Conservation (phyloP, 257 asterid species). For the Petrea volubilis region DNA sequence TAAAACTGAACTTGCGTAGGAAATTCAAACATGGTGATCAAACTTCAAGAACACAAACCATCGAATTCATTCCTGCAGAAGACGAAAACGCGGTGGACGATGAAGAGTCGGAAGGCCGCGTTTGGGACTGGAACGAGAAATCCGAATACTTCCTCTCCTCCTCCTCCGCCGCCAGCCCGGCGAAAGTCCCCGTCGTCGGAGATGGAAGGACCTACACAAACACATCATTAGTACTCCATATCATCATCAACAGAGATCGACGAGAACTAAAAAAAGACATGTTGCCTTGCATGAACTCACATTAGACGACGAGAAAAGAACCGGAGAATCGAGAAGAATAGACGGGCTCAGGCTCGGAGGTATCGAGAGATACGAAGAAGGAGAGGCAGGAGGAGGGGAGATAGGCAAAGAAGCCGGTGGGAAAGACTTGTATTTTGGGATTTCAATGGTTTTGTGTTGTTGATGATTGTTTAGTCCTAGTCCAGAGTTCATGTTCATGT, state of each 20-base stretch:
- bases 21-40: neutral
- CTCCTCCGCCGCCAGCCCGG: slow-evolving; percentile 35
- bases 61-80: slow-evolving; percentile 30
- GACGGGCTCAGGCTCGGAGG: slow-evolving; percentile 75
- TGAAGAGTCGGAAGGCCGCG: slow-evolving; percentile 38
- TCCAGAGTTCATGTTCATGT: no score
- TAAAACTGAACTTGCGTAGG: slow-evolving; percentile 3
- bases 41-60: slow-evolving; percentile 27
- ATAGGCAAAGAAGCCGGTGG: slow-evolving; percentile 60
- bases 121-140: slow-evolving; percentile 57
- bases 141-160: slow-evolving; percentile 45
- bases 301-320: slow-evolving; percentile 55
- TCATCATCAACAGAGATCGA: neutral
- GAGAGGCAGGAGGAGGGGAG: slow-evolving; percentile 70
- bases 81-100: slow-evolving; percentile 38
- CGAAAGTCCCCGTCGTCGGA: slow-evolving; percentile 66
- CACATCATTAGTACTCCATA: neutral
- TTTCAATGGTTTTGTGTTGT: slow-evolving; percentile 29
- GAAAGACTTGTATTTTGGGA: slow-evolving; percentile 52
- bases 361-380: slow-evolving; percentile 65
- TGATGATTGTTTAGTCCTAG: no score
- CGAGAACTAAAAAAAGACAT: neutral
- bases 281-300: slow-evolving; percentile 39
- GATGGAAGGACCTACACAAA: slow-evolving; percentile 58
- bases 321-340: slow-evolving; percentile 75